Conservation (phyloP, 495 filamentous ascomycete genomes). For the Aspergillus ellipticus region DNA sequence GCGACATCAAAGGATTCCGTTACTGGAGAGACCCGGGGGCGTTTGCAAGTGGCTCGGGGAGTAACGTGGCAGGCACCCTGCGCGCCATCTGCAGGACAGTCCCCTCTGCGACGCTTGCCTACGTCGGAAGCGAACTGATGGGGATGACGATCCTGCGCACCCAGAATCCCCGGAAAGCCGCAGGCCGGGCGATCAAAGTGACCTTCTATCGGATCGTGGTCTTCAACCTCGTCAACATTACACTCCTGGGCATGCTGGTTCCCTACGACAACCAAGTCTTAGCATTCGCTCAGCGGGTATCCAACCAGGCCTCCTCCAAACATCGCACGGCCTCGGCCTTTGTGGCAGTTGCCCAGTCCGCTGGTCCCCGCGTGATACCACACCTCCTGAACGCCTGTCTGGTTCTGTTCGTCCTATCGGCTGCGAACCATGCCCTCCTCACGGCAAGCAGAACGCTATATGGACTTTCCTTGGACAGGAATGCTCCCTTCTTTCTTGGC, state of each 20-base stretch:
- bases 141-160: conserved; percentile 62
- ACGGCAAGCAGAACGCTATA: conserved; percentile 72
- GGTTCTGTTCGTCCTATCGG: conserved; percentile 70
- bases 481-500: conserved; percentile 66
- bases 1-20: conserved; percentile 62
- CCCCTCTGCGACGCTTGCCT: conserved; percentile 74
- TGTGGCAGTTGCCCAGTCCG: conserved; percentile 52
- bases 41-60: conserved; percentile 18
- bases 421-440: conserved; percentile 60
- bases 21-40: conserved; percentile 58
- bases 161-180: conserved; percentile 63
- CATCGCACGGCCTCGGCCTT: conserved; percentile 52
- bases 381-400: conserved; percentile 61
- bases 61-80: conserved; percentile 41
- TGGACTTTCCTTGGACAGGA: conserved; percentile 64
- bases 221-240: conserved; percentile 62
- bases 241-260: conserved; percentile 50
- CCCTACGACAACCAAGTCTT: conserved; percentile 49
- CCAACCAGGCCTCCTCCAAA: conserved; percentile 7
- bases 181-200: conserved; percentile 68
- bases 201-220: conserved; percentile 79
- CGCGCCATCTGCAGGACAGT: conserved; percentile 68
- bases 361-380: conserved; percentile 48
- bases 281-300: conserved; percentile 21
- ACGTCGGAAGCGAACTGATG: conserved; percentile 78